Evolutionary conservation across 2,329 filamentous ascomycete species (phyloP).

Genomic region (Fusarium sp.): DNA sequence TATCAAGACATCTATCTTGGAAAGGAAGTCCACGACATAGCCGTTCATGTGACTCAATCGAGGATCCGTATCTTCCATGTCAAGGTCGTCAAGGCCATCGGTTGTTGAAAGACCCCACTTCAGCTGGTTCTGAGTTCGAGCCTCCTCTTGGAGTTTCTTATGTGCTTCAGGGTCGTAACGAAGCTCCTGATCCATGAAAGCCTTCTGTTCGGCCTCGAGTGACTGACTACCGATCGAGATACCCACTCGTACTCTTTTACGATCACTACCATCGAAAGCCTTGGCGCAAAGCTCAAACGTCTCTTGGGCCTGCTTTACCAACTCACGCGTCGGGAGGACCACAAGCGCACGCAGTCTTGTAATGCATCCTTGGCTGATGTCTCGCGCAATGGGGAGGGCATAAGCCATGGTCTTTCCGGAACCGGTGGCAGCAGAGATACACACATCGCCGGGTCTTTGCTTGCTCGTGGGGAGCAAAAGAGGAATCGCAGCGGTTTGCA

Average conservation of each 20-base stretch:
- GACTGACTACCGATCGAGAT: slow-evolving; percentile 86
- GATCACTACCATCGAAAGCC: slow-evolving; percentile 66
- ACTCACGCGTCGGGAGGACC: slow-evolving; percentile 89
- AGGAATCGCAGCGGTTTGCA: slow-evolving; percentile 73
- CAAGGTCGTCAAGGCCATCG: slow-evolving; percentile 39
- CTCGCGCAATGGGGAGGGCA: slow-evolving; percentile 84
- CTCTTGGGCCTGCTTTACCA: slow-evolving; percentile 87
- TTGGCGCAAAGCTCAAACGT: slow-evolving; percentile 80
- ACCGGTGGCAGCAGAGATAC: slow-evolving; percentile 92
- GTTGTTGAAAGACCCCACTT: slow-evolving; percentile 20
- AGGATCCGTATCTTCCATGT: slow-evolving; percentile 44
- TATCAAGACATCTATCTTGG: slow-evolving; percentile 87
- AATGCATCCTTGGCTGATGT: slow-evolving; percentile 73
- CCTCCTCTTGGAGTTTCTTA: slow-evolving; percentile 47
- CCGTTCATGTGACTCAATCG: slow-evolving; percentile 55
- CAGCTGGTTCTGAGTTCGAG: slow-evolving; percentile 12
- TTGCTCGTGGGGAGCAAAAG: slow-evolving; percentile 77
- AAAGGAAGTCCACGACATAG: slow-evolving; percentile 73
- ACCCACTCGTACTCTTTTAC: slow-evolving; percentile 81
- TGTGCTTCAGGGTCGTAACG: slow-evolving; percentile 75
- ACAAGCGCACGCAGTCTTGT: slow-evolving; percentile 83
- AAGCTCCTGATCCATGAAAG: slow-evolving; percentile 61
- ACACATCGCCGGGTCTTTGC: slow-evolving; percentile 78
- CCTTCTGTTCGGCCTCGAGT: slow-evolving; percentile 73
- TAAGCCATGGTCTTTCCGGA: slow-evolving; percentile 97